Evolutionary conservation across 495 filamentous ascomycete genomes (phyloP), one percentile per base, ranked within the genome.

Genomic region (Daldinia decipiens): DNA sequence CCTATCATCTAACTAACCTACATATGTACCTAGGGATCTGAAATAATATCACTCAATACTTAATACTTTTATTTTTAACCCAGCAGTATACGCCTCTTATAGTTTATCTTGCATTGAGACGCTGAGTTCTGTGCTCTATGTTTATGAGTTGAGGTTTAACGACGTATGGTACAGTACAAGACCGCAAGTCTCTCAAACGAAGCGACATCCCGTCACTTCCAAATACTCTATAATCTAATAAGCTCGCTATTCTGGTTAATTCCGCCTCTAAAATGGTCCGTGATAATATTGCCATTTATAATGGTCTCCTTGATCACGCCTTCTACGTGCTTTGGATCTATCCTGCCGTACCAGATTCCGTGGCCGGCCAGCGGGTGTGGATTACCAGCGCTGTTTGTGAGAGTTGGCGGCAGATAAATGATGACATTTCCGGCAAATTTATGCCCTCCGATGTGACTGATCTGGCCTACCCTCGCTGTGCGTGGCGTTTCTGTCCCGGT

Each of bases 381-480:
- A 57, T 78, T 67, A 1, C 80, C 82, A 6, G 71, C 75, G 26
- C 31, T 60, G 6, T 74, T 80, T 70, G 76, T 82, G 43, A 82
- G 57, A 0, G 66, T 63, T 4, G 89, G 90, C 3, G 95, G 95
- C 3, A 97, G 80, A 77, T 97, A 98, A 0, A 98, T 80, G 54
- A 98, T 93, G 13, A 97, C 89, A 81, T 98, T 98, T 3, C 95
- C 95, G 0, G 95, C 95, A 74, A 90, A 97, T 68, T 95, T 95
- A 72, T 98, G 95, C 1, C 95, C 95, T 0, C 93, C 93, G 59
- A 98, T 87, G 81, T 98, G 95, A 76, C 91, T 95, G 63, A 95
- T 93, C 52, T 91, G 77, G 1, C 88, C 93, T 5, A 97, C 86
- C 67, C 88, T 83, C 3, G 86, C 87, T 52, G 82, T 80, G 0